Evolutionary conservation across 1,139 yeast genomes (phyloP).

Genomic region (Casaregolazyma suthepensis): DNA sequence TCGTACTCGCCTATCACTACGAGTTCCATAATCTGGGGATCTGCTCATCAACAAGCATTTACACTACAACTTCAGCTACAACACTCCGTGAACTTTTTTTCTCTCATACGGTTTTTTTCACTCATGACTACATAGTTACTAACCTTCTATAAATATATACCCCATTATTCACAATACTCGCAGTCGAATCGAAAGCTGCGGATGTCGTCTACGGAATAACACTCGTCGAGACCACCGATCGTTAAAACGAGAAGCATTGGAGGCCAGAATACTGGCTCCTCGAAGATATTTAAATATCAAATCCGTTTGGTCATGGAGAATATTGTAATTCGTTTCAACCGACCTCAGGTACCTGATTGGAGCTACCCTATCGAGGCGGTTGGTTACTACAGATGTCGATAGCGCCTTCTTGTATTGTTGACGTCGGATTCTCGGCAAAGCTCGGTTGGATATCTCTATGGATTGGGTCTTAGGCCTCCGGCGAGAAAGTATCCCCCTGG

Average conservation of each 20-base stretch:
- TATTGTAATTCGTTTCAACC: neutral
- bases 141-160: neutral
- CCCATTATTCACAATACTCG: neutral
- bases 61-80: no score
- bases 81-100: no score
- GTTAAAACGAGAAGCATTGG: slow-evolving; percentile 5
- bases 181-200: neutral
- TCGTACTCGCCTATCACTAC: no score
- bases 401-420: neutral
- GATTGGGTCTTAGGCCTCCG: no score
- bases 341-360: neutral
- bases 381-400: neutral
- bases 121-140: neutral
- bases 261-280: slow-evolving; percentile 9
- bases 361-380: neutral
- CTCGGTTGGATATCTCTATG: neutral
- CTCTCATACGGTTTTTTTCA: neutral
- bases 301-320: neutral
- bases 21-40: no score
- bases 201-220: slow-evolving; percentile 1
- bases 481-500: neutral
- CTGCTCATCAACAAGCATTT: no score
- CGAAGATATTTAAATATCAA: slow-evolving; percentile 13
- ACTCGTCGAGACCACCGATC: neutral
- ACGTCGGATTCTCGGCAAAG: neutral